Percentiles rank a stretch among this genome's conserved stretches.
phyloP scores from a whole-genome alignment of 345 rosid genomes.

The Stellera chamaejasme region DNA sequence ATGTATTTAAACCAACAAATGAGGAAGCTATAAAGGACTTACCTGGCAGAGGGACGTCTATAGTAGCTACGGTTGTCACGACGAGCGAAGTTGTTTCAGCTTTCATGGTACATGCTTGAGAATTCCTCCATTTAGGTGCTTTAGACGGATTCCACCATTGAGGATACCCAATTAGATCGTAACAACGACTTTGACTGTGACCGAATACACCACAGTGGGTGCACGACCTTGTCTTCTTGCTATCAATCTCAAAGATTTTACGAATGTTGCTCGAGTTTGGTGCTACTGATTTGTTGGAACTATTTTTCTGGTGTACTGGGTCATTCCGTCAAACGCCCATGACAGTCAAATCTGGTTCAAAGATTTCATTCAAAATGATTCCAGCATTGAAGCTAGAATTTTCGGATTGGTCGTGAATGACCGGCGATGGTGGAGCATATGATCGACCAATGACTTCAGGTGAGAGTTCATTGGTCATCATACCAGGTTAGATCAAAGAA shows the following conservation, averaged over 20 bases:
- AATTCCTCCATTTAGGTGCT: no score
- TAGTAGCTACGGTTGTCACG: no score
- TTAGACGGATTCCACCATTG: constrained; percentile 1
- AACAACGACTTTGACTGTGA: background rate
- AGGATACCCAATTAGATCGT: constrained; percentile 1
- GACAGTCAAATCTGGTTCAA: background rate
- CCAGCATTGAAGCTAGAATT: background rate
- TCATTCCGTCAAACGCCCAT: background rate
- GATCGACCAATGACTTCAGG: no score
- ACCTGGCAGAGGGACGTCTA: background rate
- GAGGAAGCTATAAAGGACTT: background rate
- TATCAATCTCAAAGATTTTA: no score
- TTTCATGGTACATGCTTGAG: no score
- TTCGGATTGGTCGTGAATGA: background rate
- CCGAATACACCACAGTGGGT: background rate
- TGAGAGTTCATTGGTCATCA: no score
- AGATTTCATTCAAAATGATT: background rate
- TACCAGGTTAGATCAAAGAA: no score
- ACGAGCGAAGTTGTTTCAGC: no score
- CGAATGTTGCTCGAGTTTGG: no score
- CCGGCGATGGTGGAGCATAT: no score
- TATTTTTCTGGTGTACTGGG: no score
- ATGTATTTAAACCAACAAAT: background rate
- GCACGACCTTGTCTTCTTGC: background rate
- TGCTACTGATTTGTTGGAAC: no score